A percentile compares a stretch with the other conserved stretches of the same genome.
Conservation (phyloP, 805 yeast genomes). For the Phaffomyces thermotolerans region DNA sequence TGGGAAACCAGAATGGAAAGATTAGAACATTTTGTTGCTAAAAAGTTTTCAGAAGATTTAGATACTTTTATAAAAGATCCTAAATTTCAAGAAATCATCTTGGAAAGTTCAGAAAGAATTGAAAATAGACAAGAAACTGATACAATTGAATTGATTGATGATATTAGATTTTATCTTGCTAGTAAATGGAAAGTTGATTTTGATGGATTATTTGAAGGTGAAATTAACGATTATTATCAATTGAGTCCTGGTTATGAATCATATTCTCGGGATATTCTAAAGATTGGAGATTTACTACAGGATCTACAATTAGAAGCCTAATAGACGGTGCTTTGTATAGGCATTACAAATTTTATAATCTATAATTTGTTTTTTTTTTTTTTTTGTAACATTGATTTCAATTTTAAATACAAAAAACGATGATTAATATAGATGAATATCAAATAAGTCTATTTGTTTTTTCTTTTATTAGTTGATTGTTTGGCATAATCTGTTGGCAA, state of each 20-base stretch:
- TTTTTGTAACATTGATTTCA: too few species aligned
- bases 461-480: slow-evolving; percentile 27
- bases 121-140: slow-evolving; percentile 62
- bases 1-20: slow-evolving; percentile 65
- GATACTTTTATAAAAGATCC: slow-evolving; percentile 28
- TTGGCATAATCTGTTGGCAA: slow-evolving; percentile 49
- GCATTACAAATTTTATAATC: too few species aligned
- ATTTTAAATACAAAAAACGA: too few species aligned
- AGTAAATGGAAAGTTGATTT: slow-evolving; percentile 24
- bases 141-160: slow-evolving; percentile 74
- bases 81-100: slow-evolving; percentile 32
- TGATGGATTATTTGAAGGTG: slow-evolving; percentile 26
- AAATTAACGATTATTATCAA: slow-evolving; percentile 16
- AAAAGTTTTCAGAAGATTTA: slow-evolving; percentile 46
- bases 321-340: not conserved
- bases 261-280: slow-evolving; percentile 27
- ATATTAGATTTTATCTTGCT: slow-evolving; percentile 55
- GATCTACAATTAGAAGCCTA: slow-evolving; percentile 37
- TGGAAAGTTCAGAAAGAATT: slow-evolving; percentile 51
- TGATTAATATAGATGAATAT: too few species aligned
- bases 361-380: too few species aligned
- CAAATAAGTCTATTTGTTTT: slow-evolving; percentile 15
- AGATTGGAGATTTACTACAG: slow-evolving; percentile 34
- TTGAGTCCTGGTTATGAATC: slow-evolving; percentile 16
- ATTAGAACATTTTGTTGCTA: slow-evolving; percentile 57